phyloP scores from a whole-genome alignment of 129 eudicot species.

The Artemisia annua region DNA sequence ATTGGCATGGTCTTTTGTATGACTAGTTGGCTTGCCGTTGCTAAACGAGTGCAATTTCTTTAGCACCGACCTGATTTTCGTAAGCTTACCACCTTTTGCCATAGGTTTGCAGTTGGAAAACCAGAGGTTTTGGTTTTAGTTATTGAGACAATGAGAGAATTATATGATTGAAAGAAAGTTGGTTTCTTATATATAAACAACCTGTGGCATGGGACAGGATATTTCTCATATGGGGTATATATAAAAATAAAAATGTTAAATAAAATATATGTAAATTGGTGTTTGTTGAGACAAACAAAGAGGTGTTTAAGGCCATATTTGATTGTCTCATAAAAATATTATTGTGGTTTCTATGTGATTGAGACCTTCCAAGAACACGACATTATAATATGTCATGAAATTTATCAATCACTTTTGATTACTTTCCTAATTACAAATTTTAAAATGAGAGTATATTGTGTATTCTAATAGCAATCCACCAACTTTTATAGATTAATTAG shows the following conservation, averaged over 20 bases:
- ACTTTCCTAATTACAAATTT: constrained; percentile 11
- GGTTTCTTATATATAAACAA: constrained; percentile 32
- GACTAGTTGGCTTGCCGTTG: constrained; percentile 19
- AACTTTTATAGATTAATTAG: constrained; percentile 15
- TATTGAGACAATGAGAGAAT: constrained; percentile 20
- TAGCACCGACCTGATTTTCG: constrained; percentile 38
- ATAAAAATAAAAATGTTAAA: background rate
- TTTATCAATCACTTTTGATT: constrained; percentile 20
- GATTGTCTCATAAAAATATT: constrained; percentile 30
- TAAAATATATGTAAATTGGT: background rate
- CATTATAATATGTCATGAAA: constrained; percentile 12
- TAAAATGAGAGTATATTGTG: background rate
- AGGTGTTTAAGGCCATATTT: constrained; percentile 39
- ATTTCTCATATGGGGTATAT: constrained; percentile 15
- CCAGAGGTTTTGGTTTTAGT: constrained; percentile 10
- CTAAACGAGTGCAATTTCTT: constrained; percentile 36
- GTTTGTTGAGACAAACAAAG: constrained; percentile 26
- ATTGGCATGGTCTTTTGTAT: background rate
- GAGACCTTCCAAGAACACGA: constrained; percentile 32
- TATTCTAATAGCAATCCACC: constrained; percentile 6
- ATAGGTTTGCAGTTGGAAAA: background rate
- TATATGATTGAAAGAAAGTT: constrained; percentile 8
- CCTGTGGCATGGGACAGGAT: constrained; percentile 22
- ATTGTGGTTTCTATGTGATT: constrained; percentile 22
- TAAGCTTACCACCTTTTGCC: constrained; percentile 44